Evolutionary conservation across 2,329 filamentous ascomycete genomes (phyloP).

Genomic region (Paramyrothecium roridum): DNA sequence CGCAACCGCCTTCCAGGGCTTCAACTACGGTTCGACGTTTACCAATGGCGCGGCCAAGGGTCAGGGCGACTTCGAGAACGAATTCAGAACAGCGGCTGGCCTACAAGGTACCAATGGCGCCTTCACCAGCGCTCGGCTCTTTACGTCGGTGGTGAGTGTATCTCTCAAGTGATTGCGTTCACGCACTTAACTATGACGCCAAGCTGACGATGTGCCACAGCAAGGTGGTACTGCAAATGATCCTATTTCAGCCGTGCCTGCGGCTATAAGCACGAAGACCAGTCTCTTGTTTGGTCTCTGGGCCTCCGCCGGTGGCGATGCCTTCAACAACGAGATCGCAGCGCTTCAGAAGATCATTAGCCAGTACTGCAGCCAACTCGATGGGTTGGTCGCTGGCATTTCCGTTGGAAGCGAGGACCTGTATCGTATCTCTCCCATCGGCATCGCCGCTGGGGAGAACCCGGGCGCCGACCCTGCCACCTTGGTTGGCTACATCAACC

Average conservation of each 20-base stretch:
- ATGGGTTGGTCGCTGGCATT: slow-evolving; percentile 71
- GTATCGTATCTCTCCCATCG: slow-evolving; percentile 73
- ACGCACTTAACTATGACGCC: not conserved
- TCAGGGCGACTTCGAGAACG: slow-evolving; percentile 64
- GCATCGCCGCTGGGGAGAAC: slow-evolving; percentile 59
- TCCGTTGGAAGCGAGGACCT: slow-evolving; percentile 85
- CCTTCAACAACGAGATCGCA: slow-evolving; percentile 68
- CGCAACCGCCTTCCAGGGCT: slow-evolving; percentile 51
- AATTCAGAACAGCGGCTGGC: slow-evolving; percentile 63
- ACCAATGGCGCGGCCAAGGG: slow-evolving; percentile 56
- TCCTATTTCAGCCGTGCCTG: slow-evolving; percentile 71
- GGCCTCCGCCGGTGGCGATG: slow-evolving; percentile 64
- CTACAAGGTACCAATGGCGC: slow-evolving; percentile 59
- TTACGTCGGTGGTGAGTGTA: slow-evolving; percentile 63
- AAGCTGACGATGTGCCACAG: slow-evolving; percentile 26
- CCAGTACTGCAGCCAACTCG: slow-evolving; percentile 65
- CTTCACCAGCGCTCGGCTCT: slow-evolving; percentile 70
- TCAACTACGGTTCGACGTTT: slow-evolving; percentile 70
- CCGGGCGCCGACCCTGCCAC: slow-evolving; percentile 59
- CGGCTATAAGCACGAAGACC: slow-evolving; percentile 78
- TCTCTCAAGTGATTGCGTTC: not conserved
- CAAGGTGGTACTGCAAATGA: slow-evolving; percentile 64
- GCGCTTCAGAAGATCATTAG: slow-evolving; percentile 68
- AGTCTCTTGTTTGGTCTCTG: slow-evolving; percentile 79
- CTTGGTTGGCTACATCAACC: slow-evolving; percentile 67